These are phyloP conservation scores for Melanopsichium pennsylvanicum DNA, from an alignment of 1,284 basidiomycete genomes.

Conservation along the genomic window DNA sequence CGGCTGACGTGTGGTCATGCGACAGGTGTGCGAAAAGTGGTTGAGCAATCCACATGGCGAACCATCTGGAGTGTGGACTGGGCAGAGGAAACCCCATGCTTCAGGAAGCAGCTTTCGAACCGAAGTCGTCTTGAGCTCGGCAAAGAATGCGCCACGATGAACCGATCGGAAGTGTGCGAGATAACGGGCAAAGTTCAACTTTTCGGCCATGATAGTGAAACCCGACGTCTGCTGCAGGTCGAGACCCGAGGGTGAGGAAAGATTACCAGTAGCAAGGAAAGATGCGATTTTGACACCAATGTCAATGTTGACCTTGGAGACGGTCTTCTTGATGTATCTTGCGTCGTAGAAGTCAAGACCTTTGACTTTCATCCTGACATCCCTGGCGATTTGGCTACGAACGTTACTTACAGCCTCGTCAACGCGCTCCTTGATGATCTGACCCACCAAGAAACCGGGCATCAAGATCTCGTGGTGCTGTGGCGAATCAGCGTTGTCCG, in stretches of 20 bases:
- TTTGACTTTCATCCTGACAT: conserved; percentile 76
- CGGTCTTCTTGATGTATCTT: conserved; percentile 80
- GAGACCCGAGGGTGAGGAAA: conserved; percentile 91
- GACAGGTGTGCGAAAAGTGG: conserved; percentile 92
- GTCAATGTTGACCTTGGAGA: conserved; percentile 86
- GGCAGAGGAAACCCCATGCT: conserved; percentile 99
- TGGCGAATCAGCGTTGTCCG: conserved; percentile 98
- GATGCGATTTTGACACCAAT: conserved; percentile 88
- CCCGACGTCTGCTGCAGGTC: conserved; percentile 97
- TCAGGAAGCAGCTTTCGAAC: conserved; percentile 97
- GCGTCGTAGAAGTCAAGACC: conserved; percentile 85
- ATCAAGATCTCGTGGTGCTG: conserved; percentile 98
- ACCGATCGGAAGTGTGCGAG: conserved; percentile 98
- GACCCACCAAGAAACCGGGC: conserved; percentile 89
- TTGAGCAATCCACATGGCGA: conserved; percentile 97
- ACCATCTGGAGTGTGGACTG: conserved; percentile 98
- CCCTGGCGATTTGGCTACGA: conserved; percentile 76
- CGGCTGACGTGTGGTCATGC: conserved; percentile 83
- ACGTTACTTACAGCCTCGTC: conserved; percentile 87
- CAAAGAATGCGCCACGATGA: conserved; percentile 99
- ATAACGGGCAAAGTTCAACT: conserved; percentile 98
- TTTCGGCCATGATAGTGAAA: conserved; percentile 98
- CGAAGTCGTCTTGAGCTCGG: conserved; percentile 96
- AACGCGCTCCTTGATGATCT: conserved; percentile 97
- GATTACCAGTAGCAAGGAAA: conserved; percentile 96